phyloP scores from a whole-genome alignment of 495 filamentous ascomycete genomes.

The Penicillium odoratum region DNA sequence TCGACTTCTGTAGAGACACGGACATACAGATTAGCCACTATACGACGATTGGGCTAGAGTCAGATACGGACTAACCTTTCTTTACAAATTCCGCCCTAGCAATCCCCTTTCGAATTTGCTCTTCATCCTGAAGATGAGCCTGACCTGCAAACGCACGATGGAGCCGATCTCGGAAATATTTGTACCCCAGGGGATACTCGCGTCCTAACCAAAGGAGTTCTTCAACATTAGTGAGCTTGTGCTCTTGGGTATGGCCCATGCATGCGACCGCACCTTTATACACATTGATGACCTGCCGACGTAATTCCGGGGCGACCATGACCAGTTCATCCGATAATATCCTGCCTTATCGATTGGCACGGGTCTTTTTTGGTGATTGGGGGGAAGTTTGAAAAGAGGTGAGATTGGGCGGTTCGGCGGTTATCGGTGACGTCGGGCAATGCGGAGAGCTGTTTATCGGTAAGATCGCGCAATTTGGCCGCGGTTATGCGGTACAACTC shows the following conservation, averaged over 20 bases:
- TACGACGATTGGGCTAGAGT: neutral
- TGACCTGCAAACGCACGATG: slow-evolving; percentile 84
- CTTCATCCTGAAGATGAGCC: slow-evolving; percentile 65
- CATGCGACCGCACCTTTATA: slow-evolving; percentile 72
- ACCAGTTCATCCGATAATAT: slow-evolving; percentile 11
- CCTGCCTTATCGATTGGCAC: neutral
- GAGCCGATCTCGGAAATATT: slow-evolving; percentile 77
- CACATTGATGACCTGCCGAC: slow-evolving; percentile 78
- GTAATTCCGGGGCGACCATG: slow-evolving; percentile 59
- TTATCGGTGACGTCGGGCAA: slow-evolving; percentile 21
- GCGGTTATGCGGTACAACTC: slow-evolving; percentile 12
- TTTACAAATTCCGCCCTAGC: slow-evolving; percentile 82
- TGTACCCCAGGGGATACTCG: slow-evolving; percentile 84
- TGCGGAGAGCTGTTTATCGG: slow-evolving; percentile 17
- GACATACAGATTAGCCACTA: neutral
- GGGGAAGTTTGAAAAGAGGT: slow-evolving; percentile 3
- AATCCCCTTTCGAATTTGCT: slow-evolving; percentile 72
- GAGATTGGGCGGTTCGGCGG: slow-evolving; percentile 14
- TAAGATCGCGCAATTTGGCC: slow-evolving; percentile 10
- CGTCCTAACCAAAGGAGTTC: slow-evolving; percentile 83
- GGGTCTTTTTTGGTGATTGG: neutral
- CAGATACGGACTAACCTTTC: slow-evolving; percentile 60
- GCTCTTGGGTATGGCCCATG: neutral
- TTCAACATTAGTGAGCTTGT: slow-evolving; percentile 28
- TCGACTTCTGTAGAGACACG: slow-evolving; percentile 66